phyloP scores from a whole-genome alignment of 2,329 filamentous ascomycete species.

The Fusarium nygamai region DNA sequence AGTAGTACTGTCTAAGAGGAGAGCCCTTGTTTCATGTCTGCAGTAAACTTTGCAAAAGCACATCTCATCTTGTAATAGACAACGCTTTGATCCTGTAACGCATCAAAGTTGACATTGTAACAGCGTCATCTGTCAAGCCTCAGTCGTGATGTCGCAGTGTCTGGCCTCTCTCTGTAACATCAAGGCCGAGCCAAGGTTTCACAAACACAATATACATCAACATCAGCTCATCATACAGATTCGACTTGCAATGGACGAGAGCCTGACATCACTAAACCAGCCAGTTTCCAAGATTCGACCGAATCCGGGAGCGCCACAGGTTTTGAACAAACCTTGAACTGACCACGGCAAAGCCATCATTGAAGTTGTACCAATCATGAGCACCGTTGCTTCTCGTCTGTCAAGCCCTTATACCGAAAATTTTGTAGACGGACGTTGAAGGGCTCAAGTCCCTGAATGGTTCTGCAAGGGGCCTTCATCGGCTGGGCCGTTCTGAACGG shows the following conservation, averaged over 20 bases:
- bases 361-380: slow-evolving; percentile 5
- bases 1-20: not conserved
- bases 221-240: not conserved
- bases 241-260: not conserved
- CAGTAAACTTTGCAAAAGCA: not conserved
- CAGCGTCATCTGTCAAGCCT: slow-evolving; percentile 12
- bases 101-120: not conserved
- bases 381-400: slow-evolving; percentile 1
- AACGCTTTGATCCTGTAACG: not conserved
- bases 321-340: slow-evolving; percentile 8
- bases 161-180: not conserved
- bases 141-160: not conserved
- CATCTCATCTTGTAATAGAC: not conserved
- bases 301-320: slow-evolving; percentile 27
- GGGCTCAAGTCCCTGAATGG: not conserved
- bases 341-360: slow-evolving; percentile 4
- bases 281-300: not conserved
- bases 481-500: slow-evolving; percentile 15
- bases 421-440: slow-evolving; percentile 55
- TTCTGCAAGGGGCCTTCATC: slow-evolving; percentile 50
- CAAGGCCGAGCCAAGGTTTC: not conserved
- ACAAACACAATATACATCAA: not conserved
- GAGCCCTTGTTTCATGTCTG: not conserved
- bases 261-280: slow-evolving; percentile 13
- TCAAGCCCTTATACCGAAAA: not conserved